Percentiles rank a stretch among this genome's conserved stretches.
Conservation (phyloP, 176 grass and related monocot genomes). For the Oryza brachyantha region DNA sequence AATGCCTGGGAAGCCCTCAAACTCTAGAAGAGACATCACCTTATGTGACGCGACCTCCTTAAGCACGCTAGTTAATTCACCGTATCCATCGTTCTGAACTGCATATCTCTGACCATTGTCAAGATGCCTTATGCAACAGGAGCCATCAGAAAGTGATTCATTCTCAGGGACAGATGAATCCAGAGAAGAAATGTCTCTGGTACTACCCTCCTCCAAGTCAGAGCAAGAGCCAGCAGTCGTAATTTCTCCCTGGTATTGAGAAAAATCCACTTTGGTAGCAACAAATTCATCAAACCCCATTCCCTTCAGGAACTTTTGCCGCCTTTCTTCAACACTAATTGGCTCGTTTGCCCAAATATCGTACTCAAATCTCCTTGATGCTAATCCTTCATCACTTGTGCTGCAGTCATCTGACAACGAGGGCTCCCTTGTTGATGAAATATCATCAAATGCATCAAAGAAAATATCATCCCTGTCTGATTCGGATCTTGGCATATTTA, state of each 20-base stretch:
- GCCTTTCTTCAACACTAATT: conserved; percentile 71
- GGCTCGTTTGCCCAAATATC: conserved; percentile 50
- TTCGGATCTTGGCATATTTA: conserved; percentile 52
- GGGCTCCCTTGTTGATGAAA: conserved; percentile 42
- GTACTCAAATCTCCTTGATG: conserved; percentile 33
- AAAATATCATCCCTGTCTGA: conserved; percentile 61
- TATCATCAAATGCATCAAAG: conserved; percentile 69
- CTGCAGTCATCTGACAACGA: conserved; percentile 48
- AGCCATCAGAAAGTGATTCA: conserved; percentile 5
- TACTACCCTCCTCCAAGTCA: conserved; percentile 42
- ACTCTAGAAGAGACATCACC: conserved; percentile 56
- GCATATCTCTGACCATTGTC: conserved; percentile 43
- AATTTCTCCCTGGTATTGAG: conserved; percentile 24
- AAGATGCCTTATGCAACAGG: conserved; percentile 49
- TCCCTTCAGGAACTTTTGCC: conserved; percentile 59
- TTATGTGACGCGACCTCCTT: conserved; percentile 65
- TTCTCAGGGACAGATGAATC: conserved; percentile 30
- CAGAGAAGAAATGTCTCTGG: conserved; percentile 9
- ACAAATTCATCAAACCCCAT: conserved; percentile 55
- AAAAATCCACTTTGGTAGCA: conserved; percentile 13
- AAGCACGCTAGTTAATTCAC: conserved; percentile 37
- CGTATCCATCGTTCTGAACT: conserved; percentile 28
- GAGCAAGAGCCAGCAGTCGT: conserved; percentile 4
- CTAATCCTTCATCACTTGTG: conserved; percentile 33
- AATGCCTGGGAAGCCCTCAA: conserved; percentile 55